Percentiles rank a stretch among this genome's conserved stretches.
Evolutionary conservation across 2,329 filamentous ascomycete species (phyloP).

Genomic region (Neoarthrinium moseri): DNA sequence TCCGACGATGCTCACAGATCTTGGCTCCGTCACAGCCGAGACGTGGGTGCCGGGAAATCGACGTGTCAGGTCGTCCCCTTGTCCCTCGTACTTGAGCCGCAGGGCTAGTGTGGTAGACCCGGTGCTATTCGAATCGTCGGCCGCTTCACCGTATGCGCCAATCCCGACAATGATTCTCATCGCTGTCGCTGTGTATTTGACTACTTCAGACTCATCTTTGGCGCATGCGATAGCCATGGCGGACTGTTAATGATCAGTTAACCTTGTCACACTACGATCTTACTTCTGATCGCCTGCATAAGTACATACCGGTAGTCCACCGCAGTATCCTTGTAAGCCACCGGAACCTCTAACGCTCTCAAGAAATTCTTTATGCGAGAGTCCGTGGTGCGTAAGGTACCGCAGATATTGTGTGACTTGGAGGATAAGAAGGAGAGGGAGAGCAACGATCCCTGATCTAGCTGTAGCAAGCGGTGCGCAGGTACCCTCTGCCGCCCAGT

Average conservation of each 20-base stretch:
- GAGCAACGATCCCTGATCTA: slow-evolving; percentile 7
- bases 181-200: slow-evolving; percentile 3
- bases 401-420: slow-evolving; percentile 9
- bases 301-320: background rate
- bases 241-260: background rate
- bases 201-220: slow-evolving; percentile 3
- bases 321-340: slow-evolving; percentile 9
- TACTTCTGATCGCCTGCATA: too few species aligned
- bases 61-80: slow-evolving; percentile 5
- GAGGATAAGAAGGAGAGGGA: slow-evolving; percentile 9
- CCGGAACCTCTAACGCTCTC: slow-evolving; percentile 2
- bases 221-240: slow-evolving; percentile 7
- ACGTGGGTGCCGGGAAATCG: slow-evolving; percentile 6
- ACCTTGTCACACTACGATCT: background rate
- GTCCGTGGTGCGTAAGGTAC: slow-evolving; percentile 4
- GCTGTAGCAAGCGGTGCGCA: slow-evolving; percentile 4
- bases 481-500: slow-evolving; percentile 6
- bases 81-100: slow-evolving; percentile 5
- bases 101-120: slow-evolving; percentile 6
- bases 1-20: slow-evolving; percentile 9
- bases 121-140: slow-evolving; percentile 1
- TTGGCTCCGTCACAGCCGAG: slow-evolving; percentile 8
- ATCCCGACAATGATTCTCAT: slow-evolving; percentile 6
- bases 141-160: slow-evolving; percentile 7
- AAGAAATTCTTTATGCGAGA: slow-evolving; percentile 4